Base-by-base conservation (phyloP, 352 stramenopile species). In the Pythium chondricola region DNA sequence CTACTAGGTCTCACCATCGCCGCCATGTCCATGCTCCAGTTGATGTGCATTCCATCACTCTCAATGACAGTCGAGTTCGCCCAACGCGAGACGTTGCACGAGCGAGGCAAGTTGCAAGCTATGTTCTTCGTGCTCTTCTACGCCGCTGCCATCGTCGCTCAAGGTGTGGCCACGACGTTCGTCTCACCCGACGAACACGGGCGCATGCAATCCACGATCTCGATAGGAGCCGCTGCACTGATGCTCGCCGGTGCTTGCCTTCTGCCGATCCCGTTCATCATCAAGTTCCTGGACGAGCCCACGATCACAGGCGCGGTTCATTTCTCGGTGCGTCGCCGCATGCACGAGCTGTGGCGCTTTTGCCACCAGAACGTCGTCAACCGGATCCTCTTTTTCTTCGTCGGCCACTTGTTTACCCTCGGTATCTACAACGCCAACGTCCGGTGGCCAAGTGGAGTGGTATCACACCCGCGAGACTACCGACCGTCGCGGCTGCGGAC, bases 291-390 rank as follows among this genome's bases (percentile, higher is more conserved):
- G 9, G 45, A 69, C 7, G 74, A 86, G 39, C 45, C 53, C 3
- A 11, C 46, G 3, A 20, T 51, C 17, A 6, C 35, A 7, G 29
- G 29, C 18, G 31, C 53, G 2, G 46, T 48, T 13, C 26, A 55
- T 40, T 27, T 74, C 32, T 46, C 63, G 3, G 7, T 83, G 9
- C 30, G 43, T 0, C 52, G 48, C 1, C 67, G 63, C 2, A 31
- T 75, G 6, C 41, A 48, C 6, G 67, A 84, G 26, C 42, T 86
- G 10, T 76, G 74, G 65, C 60, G 62, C 32, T 70, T 84, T 21
- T 76, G 58, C 39, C 67, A 78, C 30, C 62, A 83, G 26, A 72
- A 84, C 21, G 56, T 81, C 7, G 67, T 73, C 22, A 74, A 68
- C 62, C 70, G 65, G 10, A 61, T 82, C 16, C 33, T 86, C 18